Base-by-base conservation (phyloP, 1,284 basidiomycete genomes). In the Pseudozyma flocculosa region DNA sequence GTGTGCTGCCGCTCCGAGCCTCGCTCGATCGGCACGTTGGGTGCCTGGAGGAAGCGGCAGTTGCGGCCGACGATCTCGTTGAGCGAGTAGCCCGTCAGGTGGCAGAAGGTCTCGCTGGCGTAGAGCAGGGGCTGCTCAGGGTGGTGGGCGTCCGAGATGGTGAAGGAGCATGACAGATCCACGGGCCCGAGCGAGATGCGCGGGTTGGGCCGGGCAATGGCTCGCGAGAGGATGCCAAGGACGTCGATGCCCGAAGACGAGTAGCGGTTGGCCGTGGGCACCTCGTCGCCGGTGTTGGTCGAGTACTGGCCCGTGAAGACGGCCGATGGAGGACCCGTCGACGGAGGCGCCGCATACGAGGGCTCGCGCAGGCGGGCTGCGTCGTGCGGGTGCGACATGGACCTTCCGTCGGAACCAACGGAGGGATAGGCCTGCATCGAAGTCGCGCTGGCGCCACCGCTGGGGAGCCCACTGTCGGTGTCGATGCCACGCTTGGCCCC, bases 211-310 rank as follows among this genome's bases (percentile, higher is more conserved):
- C 92, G 84, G 17, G 82, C 84, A 2, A 84, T 86, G 15, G 96
- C 87, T 13, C 89, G 84, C 4, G 87, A 83, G 21, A 97, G 82
- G 36, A 95, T 84, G 39, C 87, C 85, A 45, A 97, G 82, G 52
- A 93, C 83, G 75, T 97, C 92, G 64, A 95, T 93, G 8, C 93
- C 93, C 0, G 90, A 88, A 0, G 86, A 81, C 1, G 90, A 92
- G 80, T 96, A 96, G 13, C 87, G 56, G 56, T 68, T 66, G 18
- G 43, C 36, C 13, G 54, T 57, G 5, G 54, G 34, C 24, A 59
- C 60, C 22, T 56, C 50, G 37, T 56, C 62, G 37, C 54, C 58
- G 21, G 56, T 49, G 3, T 48, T 37, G 17, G 55, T 59, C 43
- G 46, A 52, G 52, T 57, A 61, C 43, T 39, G 56, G 39, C 54